Evolutionary conservation across 257 asterid genomes (phyloP), one percentile per base, ranked within the genome.

Genomic region (Solanum chmielewskii): DNA sequence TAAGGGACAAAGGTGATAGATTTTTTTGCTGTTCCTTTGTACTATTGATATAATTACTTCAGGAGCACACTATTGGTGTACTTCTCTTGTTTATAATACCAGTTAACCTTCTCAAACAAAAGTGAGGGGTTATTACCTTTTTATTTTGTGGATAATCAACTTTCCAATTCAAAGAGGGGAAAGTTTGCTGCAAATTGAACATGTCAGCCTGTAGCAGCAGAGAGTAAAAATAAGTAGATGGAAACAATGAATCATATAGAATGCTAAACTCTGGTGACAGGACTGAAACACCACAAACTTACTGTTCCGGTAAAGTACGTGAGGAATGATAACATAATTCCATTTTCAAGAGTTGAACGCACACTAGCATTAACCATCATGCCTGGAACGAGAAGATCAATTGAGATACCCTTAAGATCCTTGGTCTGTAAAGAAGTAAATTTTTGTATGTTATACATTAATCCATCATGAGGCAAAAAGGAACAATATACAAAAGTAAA

Each of bases 321-420:
- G 71, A 97, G 99, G 90, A 97, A 97, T 74, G 98, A 94, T 83
- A 97, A 87, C 94, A 96, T 89, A 90, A 96, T 76, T 73, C 99
- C 99, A 92, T 96, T 97, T 88, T 95, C 99, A 39, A 96, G 97
- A 73, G 93, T 92, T 87, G 99, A 92, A 89, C 88, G 92, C 84
- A 97, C 99, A 87, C 93, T 93, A 83, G 99, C 97, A 90, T 94
- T 95, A 91, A 97, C 98, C 99, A 97, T 89, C 99, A 97, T 97
- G 90, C 99, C 99, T 56, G 99, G 99, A 91, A 92, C 92, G 80
- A 97, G 99, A 91, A 94, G 96, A 92, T 97, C 99, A 85, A 97
- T 93, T 81, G 99, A 97, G 64, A 97, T 91, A 70, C 98, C 98
- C 91, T 95, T 96, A 81, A 93, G 96, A 87, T 96, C 99, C 93